Percentiles rank a stretch among this genome's conserved stretches.
These are phyloP conservation scores for Gigaspora rosea DNA, from an alignment of 192 early-diverging fungal genomes.

Conservation along the genomic window DNA sequence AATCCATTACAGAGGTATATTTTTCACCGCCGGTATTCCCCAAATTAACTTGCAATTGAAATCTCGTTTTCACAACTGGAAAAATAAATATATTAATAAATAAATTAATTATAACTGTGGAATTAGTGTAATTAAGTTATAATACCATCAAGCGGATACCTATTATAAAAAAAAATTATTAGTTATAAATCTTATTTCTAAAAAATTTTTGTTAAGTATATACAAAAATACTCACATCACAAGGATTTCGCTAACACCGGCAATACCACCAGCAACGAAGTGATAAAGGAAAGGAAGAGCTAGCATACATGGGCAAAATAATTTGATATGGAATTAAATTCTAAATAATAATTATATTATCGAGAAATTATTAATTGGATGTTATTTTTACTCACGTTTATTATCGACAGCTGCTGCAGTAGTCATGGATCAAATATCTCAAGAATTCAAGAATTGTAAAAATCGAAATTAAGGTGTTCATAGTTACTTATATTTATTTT, in stretches of 20 bases:
- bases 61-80: slow-evolving; percentile 87
- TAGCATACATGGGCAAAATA: slow-evolving; percentile 8
- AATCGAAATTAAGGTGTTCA: no score
- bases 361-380: no score
- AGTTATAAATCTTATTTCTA: neutral
- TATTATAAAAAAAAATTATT: slow-evolving; percentile 9
- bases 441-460: no score
- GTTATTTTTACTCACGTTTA: no score
- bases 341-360: no score
- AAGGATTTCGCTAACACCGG: slow-evolving; percentile 89
- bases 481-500: no score
- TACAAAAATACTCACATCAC: slow-evolving; percentile 78
- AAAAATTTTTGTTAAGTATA: neutral
- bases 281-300: slow-evolving; percentile 79
- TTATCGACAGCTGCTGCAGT: no score
- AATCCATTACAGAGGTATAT: slow-evolving; percentile 86
- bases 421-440: no score
- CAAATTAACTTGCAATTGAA: slow-evolving; percentile 95
- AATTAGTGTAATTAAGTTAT: neutral
- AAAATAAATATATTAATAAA: neutral
- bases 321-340: no score
- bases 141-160: slow-evolving; percentile 16
- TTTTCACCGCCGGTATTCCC: slow-evolving; percentile 63
- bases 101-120: neutral
- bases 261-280: slow-evolving; percentile 77